These are phyloP conservation scores for Actinomortierella wolfii DNA, from an alignment of 371 early-diverging fungal genomes.

Conservation along the genomic window DNA sequence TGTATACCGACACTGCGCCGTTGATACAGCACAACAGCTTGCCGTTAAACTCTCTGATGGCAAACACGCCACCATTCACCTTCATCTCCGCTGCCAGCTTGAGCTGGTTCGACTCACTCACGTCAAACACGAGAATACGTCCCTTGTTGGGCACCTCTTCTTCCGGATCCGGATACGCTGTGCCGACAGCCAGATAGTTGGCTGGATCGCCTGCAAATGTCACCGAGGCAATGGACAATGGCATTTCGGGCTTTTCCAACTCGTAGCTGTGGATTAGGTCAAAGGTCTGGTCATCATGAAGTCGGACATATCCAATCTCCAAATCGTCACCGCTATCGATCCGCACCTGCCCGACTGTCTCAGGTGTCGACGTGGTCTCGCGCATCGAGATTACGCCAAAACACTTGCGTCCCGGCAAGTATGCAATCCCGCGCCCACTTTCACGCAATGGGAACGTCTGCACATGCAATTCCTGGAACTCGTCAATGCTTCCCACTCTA, in stretches of 20 bases:
- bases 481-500: constrained; percentile 76
- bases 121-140: constrained; percentile 59
- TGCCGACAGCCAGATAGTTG: constrained; percentile 63
- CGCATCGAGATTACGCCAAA: constrained; percentile 60
- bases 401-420: constrained; percentile 55
- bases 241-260: constrained; percentile 46
- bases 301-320: constrained; percentile 57
- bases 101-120: constrained; percentile 43
- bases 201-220: constrained; percentile 27
- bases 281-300: constrained; percentile 77
- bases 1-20: constrained; percentile 52
- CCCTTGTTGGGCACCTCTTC: constrained; percentile 68
- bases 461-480: constrained; percentile 83
- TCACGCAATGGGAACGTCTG: constrained; percentile 70
- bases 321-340: constrained; percentile 49
- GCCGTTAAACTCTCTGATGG: constrained; percentile 53
- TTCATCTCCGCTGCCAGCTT: constrained; percentile 45
- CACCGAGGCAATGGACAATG: constrained; percentile 35
- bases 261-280: constrained; percentile 53
- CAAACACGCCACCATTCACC: constrained; percentile 63
- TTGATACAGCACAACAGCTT: constrained; percentile 63
- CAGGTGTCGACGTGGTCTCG: constrained; percentile 16
- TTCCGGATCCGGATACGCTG: constrained; percentile 53
- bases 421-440: constrained; percentile 73
- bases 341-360: constrained; percentile 40